Conservation (phyloP, 176 grass and related monocot species). For the Urochloa ruziziensis region DNA sequence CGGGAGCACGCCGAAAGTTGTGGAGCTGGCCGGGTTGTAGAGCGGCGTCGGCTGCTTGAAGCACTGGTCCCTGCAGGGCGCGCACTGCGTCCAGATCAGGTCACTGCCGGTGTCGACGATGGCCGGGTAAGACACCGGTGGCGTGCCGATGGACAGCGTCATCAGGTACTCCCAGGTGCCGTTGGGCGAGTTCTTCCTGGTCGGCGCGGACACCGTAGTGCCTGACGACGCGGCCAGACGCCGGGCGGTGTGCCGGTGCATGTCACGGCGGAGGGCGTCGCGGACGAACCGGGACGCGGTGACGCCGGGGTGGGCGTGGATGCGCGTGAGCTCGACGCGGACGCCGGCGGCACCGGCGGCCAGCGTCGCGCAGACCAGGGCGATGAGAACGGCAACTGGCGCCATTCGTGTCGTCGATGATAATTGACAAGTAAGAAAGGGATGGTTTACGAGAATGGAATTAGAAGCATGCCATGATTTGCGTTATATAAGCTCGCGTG, state of each 20-base stretch:
- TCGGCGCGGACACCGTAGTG: conserved; percentile 25
- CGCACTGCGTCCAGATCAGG: conserved; percentile 72
- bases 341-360: conserved; percentile 26
- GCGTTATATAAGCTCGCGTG: conserved; percentile 26
- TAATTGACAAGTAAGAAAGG: not conserved
- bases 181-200: conserved; percentile 30
- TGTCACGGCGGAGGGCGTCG: conserved; percentile 46
- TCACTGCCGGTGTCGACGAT: conserved; percentile 67
- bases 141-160: conserved; percentile 66
- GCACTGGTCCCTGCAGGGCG: conserved; percentile 46
- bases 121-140: conserved; percentile 49
- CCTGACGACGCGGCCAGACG: not conserved
- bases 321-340: conserved; percentile 52
- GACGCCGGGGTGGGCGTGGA: conserved; percentile 42
- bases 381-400: not conserved
- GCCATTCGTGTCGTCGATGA: not conserved
- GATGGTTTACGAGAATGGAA: not conserved
- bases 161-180: conserved; percentile 58
- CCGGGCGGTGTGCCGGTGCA: conserved; percentile 26
- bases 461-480: no score
- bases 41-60: conserved; percentile 42
- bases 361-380: not conserved
- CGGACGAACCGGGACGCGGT: conserved; percentile 45
- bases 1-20: conserved; percentile 50
- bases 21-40: conserved; percentile 58